Percentiles rank a stretch among this genome's conserved stretches.
phyloP scores from a whole-genome alignment of 2,329 filamentous ascomycete genomes.

The Xylaria sp. region DNA sequence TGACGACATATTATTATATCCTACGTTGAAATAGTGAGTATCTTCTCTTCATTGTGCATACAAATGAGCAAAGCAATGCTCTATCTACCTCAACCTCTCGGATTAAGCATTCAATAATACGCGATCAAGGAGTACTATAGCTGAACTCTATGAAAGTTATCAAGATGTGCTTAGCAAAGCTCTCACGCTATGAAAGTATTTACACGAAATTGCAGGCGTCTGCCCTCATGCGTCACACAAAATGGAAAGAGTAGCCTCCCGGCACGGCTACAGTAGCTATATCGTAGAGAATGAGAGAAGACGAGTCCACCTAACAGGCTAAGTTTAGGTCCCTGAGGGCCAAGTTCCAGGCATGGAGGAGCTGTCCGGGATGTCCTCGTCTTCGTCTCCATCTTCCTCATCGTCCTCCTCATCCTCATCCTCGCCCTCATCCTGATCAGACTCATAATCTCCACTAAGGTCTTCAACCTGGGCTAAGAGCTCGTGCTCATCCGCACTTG shows the following conservation, averaged over 20 bases:
- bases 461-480: constrained; percentile 23
- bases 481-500: not conserved
- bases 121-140: not conserved
- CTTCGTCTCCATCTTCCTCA: not conserved
- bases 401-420: not conserved
- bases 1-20: too few relatives aligned
- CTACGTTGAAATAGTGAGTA: too few relatives aligned
- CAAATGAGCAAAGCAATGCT: not conserved
- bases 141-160: not conserved
- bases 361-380: too few relatives aligned
- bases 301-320: not conserved
- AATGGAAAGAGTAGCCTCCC: not conserved
- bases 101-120: too few relatives aligned
- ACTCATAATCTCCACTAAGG: constrained; percentile 19
- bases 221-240: not conserved
- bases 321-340: not conserved
- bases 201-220: not conserved
- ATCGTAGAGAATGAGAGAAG: not conserved
- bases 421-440: constrained; percentile 3
- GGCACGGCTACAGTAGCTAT: not conserved
- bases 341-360: not conserved
- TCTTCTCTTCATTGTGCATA: not conserved
- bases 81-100: not conserved
- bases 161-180: not conserved
- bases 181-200: not conserved